These are phyloP conservation scores for Tulasnella sp. DNA, from an alignment of 768 basidiomycete genomes.

Conservation along the genomic window DNA sequence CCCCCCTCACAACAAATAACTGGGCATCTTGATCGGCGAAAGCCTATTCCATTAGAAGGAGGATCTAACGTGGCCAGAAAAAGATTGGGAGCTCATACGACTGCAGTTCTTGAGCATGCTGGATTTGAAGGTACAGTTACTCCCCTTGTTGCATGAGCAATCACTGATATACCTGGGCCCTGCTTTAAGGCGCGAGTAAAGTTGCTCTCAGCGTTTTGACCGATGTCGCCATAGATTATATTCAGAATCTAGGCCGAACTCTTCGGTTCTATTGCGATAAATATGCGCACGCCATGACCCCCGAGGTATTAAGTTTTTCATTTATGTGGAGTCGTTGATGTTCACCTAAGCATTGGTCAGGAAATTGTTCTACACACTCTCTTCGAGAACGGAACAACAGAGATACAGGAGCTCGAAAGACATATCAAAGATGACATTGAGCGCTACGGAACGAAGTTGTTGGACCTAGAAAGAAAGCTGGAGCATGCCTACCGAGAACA, in stretches of 20 bases:
- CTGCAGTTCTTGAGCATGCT: slow-evolving; percentile 65
- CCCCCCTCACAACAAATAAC: too few species aligned
- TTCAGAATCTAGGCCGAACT: slow-evolving; percentile 76
- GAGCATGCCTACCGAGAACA: slow-evolving; percentile 69
- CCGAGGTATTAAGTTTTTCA: slow-evolving; percentile 48
- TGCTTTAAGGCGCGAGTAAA: slow-evolving; percentile 56
- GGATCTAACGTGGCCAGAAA: slow-evolving; percentile 6
- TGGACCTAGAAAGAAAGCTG: slow-evolving; percentile 77
- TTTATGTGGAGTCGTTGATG: too few species aligned
- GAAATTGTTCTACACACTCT: slow-evolving; percentile 88
- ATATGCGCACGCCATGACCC: slow-evolving; percentile 61
- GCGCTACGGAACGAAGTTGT: slow-evolving; percentile 60
- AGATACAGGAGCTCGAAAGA: slow-evolving; percentile 64
- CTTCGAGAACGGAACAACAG: slow-evolving; percentile 75
- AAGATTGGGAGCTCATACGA: not conserved
- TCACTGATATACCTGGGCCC: not conserved
- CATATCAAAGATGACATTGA: slow-evolving; percentile 85
- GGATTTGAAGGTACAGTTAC: slow-evolving; percentile 73
- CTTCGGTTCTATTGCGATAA: slow-evolving; percentile 73
- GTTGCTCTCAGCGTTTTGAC: slow-evolving; percentile 64
- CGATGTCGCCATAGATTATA: slow-evolving; percentile 64
- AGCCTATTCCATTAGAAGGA: slow-evolving; percentile 13
- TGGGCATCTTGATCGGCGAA: not conserved
- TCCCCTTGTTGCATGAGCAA: too few species aligned
- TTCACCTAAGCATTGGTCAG: slow-evolving; percentile 34